Percentiles rank a stretch among this genome's conserved stretches.
These are phyloP conservation scores for Chenopodium suecicum DNA, from an alignment of 148 eudicot species.

Conservation along the genomic window DNA sequence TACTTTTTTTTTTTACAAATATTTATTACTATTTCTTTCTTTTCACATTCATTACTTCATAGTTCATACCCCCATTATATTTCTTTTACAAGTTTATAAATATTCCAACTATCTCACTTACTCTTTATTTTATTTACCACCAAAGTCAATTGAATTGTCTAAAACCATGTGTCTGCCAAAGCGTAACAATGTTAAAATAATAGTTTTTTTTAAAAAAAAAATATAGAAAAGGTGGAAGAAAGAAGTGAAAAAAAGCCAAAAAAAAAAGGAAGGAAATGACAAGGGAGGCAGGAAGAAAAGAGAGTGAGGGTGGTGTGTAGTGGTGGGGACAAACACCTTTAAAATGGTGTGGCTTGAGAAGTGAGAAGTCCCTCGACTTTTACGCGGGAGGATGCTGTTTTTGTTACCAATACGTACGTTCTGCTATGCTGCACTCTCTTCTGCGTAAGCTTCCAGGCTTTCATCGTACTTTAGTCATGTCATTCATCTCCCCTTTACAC, in stretches of 20 bases:
- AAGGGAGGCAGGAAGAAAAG: constrained; percentile 6
- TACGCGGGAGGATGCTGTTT: constrained; percentile 42
- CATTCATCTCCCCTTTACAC: constrained; percentile 27
- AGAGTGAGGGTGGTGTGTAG: too few relatives aligned
- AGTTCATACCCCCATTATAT: too few relatives aligned
- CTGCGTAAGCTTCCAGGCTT: constrained; percentile 19
- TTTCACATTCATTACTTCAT: too few relatives aligned
- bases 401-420: too few relatives aligned
- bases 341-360: neutral
- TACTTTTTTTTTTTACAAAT: too few relatives aligned
- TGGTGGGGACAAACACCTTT: neutral
- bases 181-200: too few relatives aligned
- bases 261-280: constrained; percentile 6
- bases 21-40: too few relatives aligned
- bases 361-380: constrained; percentile 57
- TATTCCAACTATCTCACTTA: too few relatives aligned
- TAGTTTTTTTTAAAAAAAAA: neutral
- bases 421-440: constrained; percentile 4
- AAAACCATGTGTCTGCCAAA: too few relatives aligned
- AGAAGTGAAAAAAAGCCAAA: neutral
- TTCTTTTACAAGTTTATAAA: too few relatives aligned
- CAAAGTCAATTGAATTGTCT: too few relatives aligned
- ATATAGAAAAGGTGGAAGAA: neutral
- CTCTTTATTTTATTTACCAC: too few relatives aligned
- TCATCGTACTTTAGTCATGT: constrained; percentile 65